Base-by-base conservation (phyloP, 2,329 filamentous ascomycete species). In the Thelonectria discophora region DNA sequence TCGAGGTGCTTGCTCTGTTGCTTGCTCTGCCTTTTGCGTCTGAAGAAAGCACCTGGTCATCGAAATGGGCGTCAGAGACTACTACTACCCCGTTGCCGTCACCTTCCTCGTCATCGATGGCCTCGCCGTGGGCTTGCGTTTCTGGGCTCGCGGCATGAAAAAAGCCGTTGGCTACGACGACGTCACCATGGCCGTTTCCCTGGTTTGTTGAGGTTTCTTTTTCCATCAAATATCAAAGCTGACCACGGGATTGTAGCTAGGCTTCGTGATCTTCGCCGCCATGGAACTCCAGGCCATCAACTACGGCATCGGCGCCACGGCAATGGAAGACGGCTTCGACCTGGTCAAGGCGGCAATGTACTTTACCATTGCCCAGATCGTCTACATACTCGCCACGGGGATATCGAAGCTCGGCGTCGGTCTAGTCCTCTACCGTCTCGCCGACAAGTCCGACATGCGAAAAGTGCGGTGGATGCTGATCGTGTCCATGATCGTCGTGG, bases 281-380 rank as follows among this genome's bases (percentile, higher is more conserved):
- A 45, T 54, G 24, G 40, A 54, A 15, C 24, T 37, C 6, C 21
- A 45, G 17, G 15, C 40, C 17, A 54, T 54, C 15, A 42, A 54
- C 51, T 54, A 54, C n/a, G 51, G 40, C n/a, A 54, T 45, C 6
- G 40, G 40, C 10, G 51, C 51, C 1, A 34, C 51, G 13, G 15
- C 51, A n/a, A 34, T 34, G n/a, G 51, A 54, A 10, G 21, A 18
- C 15, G 40, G 11, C 2, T 54, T 54, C 20, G 24, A 54, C 11
- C n/a, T n/a, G 7, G 24, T 34, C n/a, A 54, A 54, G 27, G 40
- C 51, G n/a, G 51, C 51, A 24, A 53, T 53, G 50, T 53, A 43
- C 50, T 53, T 53, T 11, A 53, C 50, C 39, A 12, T 43, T 9
- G 39, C 50, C 15, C 50, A 53, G 24, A 53, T 53, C 15, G 50